Base-by-base conservation (phyloP, 192 early-diverging fungal species). In the Mortierella claussenii region DNA sequence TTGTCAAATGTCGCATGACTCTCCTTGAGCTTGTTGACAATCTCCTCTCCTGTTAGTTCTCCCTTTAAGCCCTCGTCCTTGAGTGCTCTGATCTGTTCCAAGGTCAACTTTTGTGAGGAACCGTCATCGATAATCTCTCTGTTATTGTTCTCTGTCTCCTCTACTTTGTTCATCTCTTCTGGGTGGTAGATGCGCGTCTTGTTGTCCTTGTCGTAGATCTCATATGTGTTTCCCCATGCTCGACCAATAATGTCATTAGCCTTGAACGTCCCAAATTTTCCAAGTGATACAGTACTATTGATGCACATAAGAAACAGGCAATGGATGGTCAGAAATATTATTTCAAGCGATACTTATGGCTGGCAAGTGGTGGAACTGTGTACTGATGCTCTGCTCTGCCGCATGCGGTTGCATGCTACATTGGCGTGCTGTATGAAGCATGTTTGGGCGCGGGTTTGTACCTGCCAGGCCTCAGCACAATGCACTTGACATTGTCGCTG, bases 211-310 rank as follows among this genome's bases (percentile, higher is more conserved):
- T 89, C 90, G 49, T 85, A 82, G 27, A 96, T 94, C 79, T 96
- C 94, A 44, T 90, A 97, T 0, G 91, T 90, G 37, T 93, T 79
- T 33, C 93, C 94, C 79, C 89, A 97, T 1, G 90, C 85, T 40
- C 86, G 80, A 3, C 94, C 97, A 52, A 98, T 90, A 20, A 98
- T 81, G 60, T 87, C 90, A 64, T 91, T 85, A 11, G 88, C 85
- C 55, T 87, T 69, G 81, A 97, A 96, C 31, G 83, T 83, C 33
- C 97, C 97, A 84, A 98, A 97, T 79, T 97, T 98, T 52, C 97
- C 97, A 32, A 98, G 73, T 13, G 83, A 82, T n/a, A 93, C 69
- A 6, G 68, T 83, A 7, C 84, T 87, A 60, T 56, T n/a, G n/a
- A n/a, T n/a, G n/a, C n/a, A n/a, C n/a, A n/a, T n/a, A n/a, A n/a